Evolutionary conservation across 257 asterid genomes (phyloP), one percentile per base, ranked within the genome.

Genomic region (Avicennia marina): DNA sequence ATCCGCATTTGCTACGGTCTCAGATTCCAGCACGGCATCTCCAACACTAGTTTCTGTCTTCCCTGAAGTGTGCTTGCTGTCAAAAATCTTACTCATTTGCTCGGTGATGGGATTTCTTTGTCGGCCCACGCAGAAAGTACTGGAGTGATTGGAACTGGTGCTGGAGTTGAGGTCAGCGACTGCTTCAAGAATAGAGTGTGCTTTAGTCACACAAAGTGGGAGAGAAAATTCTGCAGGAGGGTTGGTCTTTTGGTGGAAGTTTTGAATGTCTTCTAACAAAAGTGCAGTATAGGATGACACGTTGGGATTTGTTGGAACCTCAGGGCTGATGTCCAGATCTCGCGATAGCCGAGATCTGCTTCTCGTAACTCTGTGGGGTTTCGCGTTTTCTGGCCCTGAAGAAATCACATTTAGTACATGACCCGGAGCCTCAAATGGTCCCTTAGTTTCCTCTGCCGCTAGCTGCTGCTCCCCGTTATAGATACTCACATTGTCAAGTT

Each of bases 151-250:
- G 40, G 94, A 73, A 59, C 78, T 66, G 3, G 83, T 68, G 77
- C 67, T 80, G 66, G 97, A 90, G 75, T 90, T 90, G 39, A 90
- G 86, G 63, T 90, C 95, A 6, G 96, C 98, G 19, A 90, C 95
- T 40, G 98, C 98, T 56, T 90, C 96, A 38, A 86, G 87, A 54
- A 90, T 90, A 18, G 95, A 84, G 73, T 85, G 74, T 34, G 96
- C 98, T 63, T 90, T 90, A 6, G 85, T 75, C 36, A 91, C 76
- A 60, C 98, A 91, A 24, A 84, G 70, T 5, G 98, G 98, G 64
- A 88, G 74, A 26, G 85, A 38, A 42, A 85, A 76, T 22, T 82
- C 55, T 3, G 78, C 74, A 15, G 80, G 66, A 17, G 77, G 55
- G 3, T 39, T 27, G 27, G 53, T 75, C 72, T 89, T 88, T 31